Evolutionary conservation across 768 basidiomycete genomes (phyloP).

Genomic region (Leucosporidium yakuticum): DNA sequence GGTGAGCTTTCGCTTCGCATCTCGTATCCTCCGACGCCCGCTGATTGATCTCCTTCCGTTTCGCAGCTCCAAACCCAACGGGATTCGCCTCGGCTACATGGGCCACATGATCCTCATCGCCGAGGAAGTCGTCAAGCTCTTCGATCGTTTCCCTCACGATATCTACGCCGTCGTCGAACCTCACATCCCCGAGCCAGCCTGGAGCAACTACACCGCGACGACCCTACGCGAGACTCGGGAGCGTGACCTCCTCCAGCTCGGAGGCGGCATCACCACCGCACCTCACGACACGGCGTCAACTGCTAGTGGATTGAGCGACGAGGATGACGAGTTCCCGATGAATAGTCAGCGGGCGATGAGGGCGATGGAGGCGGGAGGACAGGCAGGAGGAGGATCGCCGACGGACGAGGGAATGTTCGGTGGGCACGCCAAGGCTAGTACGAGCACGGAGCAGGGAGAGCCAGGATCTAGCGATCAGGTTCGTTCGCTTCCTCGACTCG

Average conservation of each 20-base stretch:
- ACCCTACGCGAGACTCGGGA: slow-evolving; percentile 79
- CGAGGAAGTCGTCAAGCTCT: slow-evolving; percentile 84
- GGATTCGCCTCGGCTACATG: slow-evolving; percentile 76
- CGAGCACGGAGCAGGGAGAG: slow-evolving; percentile 49
- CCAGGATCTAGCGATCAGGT: slow-evolving; percentile 52
- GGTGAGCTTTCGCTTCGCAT: slow-evolving; percentile 52
- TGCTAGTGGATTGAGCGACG: slow-evolving; percentile 24
- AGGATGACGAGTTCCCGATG: slow-evolving; percentile 39
- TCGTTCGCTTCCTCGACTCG: slow-evolving; percentile 13
- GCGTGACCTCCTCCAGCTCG: slow-evolving; percentile 69
- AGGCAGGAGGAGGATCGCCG: slow-evolving; percentile 17
- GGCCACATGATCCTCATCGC: slow-evolving; percentile 91
- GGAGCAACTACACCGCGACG: slow-evolving; percentile 84
- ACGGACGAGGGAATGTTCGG: slow-evolving; percentile 20
- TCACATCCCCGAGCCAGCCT: slow-evolving; percentile 68
- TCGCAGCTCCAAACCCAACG: slow-evolving; percentile 16
- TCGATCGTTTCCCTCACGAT: slow-evolving; percentile 79
- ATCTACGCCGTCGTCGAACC: slow-evolving; percentile 59
- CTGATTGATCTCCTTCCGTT: not conserved
- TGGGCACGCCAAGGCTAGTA: slow-evolving; percentile 41
- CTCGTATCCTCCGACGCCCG: slow-evolving; percentile 52
- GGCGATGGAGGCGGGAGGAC: slow-evolving; percentile 17
- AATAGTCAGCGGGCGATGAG: slow-evolving; percentile 22
- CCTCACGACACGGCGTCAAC: slow-evolving; percentile 21
- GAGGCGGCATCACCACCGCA: slow-evolving; percentile 50